These are phyloP conservation scores for Sphaerobolus stellatus DNA, from an alignment of 1,284 basidiomycete species.

Conservation along the genomic window DNA sequence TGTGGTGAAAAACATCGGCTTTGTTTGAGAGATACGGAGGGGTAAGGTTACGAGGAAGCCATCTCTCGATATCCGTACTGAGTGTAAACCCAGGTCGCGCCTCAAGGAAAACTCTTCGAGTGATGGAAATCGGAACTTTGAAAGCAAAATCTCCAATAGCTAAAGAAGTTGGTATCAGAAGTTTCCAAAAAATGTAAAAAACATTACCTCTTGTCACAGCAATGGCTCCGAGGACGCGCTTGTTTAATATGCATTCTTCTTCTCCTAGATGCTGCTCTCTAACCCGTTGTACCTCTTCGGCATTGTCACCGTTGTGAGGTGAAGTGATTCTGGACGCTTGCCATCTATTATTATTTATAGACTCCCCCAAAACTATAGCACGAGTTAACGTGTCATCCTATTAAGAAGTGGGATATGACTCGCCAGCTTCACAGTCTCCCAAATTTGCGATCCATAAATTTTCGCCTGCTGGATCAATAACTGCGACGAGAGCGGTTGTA, in stretches of 20 bases:
- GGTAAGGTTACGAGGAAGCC: slow-evolving; percentile 57
- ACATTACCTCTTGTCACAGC: slow-evolving; percentile 61
- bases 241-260: slow-evolving; percentile 57
- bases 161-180: slow-evolving; percentile 26
- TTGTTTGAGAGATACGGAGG: slow-evolving; percentile 68
- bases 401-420: too few relatives aligned
- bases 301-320: slow-evolving; percentile 63
- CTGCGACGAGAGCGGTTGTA: slow-evolving; percentile 66
- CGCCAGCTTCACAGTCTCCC: slow-evolving; percentile 70
- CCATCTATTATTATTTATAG: slow-evolving; percentile 47
- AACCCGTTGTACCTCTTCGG: slow-evolving; percentile 57
- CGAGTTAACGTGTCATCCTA: slow-evolving; percentile 7
- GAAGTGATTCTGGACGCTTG: slow-evolving; percentile 53
- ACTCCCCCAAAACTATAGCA: slow-evolving; percentile 51
- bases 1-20: slow-evolving; percentile 60
- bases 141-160: slow-evolving; percentile 70
- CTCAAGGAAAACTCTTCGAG: slow-evolving; percentile 65
- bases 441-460: slow-evolving; percentile 72
- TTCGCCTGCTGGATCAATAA: slow-evolving; percentile 61
- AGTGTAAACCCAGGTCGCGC: slow-evolving; percentile 61
- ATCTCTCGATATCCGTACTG: slow-evolving; percentile 60
- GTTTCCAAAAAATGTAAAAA: slow-evolving; percentile 9
- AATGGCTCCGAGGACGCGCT: slow-evolving; percentile 65
- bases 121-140: slow-evolving; percentile 68
- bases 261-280: slow-evolving; percentile 62